phyloP scores from a whole-genome alignment of 768 basidiomycete genomes.

The Termitomyces sp. region DNA sequence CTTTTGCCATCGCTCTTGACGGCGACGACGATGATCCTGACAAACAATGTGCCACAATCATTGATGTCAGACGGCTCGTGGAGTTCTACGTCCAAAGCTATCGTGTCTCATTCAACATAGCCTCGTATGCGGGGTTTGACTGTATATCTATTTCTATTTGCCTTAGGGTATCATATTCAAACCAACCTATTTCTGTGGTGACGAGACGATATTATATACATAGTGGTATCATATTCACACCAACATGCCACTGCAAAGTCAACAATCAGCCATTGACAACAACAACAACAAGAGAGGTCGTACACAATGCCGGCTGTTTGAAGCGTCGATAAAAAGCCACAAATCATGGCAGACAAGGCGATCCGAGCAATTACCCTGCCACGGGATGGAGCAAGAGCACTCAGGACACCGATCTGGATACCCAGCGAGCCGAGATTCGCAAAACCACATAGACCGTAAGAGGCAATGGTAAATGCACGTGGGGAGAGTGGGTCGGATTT shows the following conservation, averaged over 20 bases:
- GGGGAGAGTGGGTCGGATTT: constrained; percentile 49
- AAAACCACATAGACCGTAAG: constrained; percentile 88
- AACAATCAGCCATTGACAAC: constrained; percentile 8
- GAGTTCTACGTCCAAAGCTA: no score
- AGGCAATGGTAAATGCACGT: constrained; percentile 77
- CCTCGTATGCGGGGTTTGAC: no score
- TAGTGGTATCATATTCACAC: constrained; percentile 3
- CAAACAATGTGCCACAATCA: no score
- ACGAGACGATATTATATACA: no score
- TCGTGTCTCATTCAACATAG: no score
- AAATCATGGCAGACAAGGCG: constrained; percentile 46
- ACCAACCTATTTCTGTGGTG: no score
- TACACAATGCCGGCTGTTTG: constrained; percentile 22
- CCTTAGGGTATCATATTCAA: no score
- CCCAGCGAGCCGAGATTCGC: constrained; percentile 84
- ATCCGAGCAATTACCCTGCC: constrained; percentile 65
- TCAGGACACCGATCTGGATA: constrained; percentile 60
- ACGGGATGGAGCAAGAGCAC: constrained; percentile 45
- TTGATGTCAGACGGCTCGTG: no score
- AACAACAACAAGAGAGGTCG: constrained; percentile 3
- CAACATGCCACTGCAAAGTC: constrained; percentile 15
- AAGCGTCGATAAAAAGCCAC: constrained; percentile 32
- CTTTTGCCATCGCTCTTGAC: background rate
- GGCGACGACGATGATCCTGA: no score
- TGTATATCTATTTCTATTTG: no score